Evolutionary conservation across 306 rosid genomes (phyloP), one percentile per base, ranked within the genome.

Genomic region (Casuarina equisetifolia): DNA sequence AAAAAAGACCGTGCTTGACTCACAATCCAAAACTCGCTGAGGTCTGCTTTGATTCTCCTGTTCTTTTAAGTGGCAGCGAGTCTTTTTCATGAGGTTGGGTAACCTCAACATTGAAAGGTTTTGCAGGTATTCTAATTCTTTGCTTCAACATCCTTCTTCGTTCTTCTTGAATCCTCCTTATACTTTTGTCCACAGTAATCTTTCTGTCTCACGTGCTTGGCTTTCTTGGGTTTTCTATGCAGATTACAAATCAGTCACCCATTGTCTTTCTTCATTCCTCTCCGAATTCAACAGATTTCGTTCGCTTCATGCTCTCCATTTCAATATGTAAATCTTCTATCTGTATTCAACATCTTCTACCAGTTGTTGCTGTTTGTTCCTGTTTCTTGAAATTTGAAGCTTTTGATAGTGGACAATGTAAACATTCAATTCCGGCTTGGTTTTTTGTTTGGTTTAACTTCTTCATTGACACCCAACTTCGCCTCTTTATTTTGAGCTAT

Each of bases 91-190:
- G 9, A 8, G 13, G 32, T 25, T 25, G 39, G 64, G 36, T 58
- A 58, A 20, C 12, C 54, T 36, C 32, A 38, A 36, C 17, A 71
- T 42, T 40, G 66, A 50, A 70, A 50, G 69, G 12, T 78, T 78
- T 58, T 62, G 48, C 63, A 17, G 69, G 49, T 79, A 66, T 66
- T 66, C 71, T 17, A 66, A 86, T 88, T 88, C 85, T 51, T 90
- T 82, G 51, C 90, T 88, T 88, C 84, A 46, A 35, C 20, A 46
- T 50, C 15, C 73, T 80, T 70, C 84, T 74, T 72, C 59, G 66
- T 1, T 62, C 72, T 15, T 72, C 78, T 58, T 63, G 79, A 83
- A 70, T 83, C 72, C 73, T 6, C n/a, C 19, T 8, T 9, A 40
- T 19, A 50, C 85, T 79, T 83, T 77, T 50, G 46, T 68, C 70